Base-by-base conservation (phyloP, 2,329 filamentous ascomycete genomes). In the Diaporthe citriasiana region DNA sequence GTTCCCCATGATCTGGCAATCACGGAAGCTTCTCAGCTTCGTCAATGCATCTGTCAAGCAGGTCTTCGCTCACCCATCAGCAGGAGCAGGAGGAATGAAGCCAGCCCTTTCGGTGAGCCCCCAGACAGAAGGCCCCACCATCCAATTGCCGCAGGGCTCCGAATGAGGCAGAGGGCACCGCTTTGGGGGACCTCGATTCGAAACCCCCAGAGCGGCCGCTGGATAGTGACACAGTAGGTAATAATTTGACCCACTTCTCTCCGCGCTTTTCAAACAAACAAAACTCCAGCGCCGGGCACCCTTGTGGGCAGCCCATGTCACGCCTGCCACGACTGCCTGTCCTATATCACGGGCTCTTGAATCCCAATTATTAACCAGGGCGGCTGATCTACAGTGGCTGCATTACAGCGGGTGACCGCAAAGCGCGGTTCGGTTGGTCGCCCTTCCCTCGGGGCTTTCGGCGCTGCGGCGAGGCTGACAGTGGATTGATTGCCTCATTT, bases 241-340 rank as follows among this genome's bases (percentile, higher is more conserved):
- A 63, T 63, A 17, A 47, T 10, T 7, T 17, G 63, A 22, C 63
- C 63, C 45, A 68, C 63, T 27, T 40, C 10, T 40, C 63, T 68
- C 63, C 63, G 63, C 63, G 47, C 25, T 30, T 8, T 30, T 68
- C 47, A 68, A 53, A 68, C 45, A 68, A 66, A 66, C 30, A 53
- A 68, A 53, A 53, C 30, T 22, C 63, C 63, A 53, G 33, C 47
- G 63, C 45, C 63, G 63, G 63, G 63, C 63, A 68, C 33, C 63
- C 63, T 53, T 68, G 63, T 53, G 63, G 33, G 22, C 45, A 22
- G 55, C 27, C 55, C 45, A 9, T 25, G 55, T 59, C 55, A 35
- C 35, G 38, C 42, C 60, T 66, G 38, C 45, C 45, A 27, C 40
- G 57, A 27, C 40, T 50, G 60, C 45, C 63, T 50, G 45, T 50